Evolutionary conservation across 208 protist species (phyloP).

Genomic region (Trypanosoma lewisi): DNA sequence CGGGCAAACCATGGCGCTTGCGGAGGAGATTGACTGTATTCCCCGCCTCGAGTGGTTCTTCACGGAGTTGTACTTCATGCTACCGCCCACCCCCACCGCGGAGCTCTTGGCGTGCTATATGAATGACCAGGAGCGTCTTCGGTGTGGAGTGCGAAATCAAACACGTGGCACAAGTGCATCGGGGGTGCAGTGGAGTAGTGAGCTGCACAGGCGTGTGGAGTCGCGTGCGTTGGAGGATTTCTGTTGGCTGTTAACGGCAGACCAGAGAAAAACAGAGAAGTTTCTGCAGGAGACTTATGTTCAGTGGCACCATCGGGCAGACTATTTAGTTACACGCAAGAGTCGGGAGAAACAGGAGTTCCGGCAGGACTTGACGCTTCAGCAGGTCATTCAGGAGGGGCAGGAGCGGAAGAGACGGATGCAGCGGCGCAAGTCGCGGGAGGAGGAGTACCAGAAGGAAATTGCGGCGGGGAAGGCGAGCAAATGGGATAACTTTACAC

Average conservation of each 20-base stretch:
- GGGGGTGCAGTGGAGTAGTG: constrained; percentile 60
- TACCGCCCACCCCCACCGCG: constrained; percentile 62
- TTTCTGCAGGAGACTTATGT: constrained; percentile 84
- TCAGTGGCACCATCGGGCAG: constrained; percentile 86
- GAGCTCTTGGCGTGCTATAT: constrained; percentile 81
- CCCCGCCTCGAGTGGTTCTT: constrained; percentile 84
- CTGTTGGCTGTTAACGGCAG: constrained; percentile 75
- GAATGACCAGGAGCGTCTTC: constrained; percentile 82
- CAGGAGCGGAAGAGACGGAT: constrained; percentile 86
- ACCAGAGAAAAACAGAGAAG: constrained; percentile 72
- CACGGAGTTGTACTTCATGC: constrained; percentile 63
- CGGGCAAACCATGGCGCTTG: constrained; percentile 76
- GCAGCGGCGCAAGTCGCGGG: constrained; percentile 52
- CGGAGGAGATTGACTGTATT: constrained; percentile 71
- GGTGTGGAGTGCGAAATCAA: constrained; percentile 76
- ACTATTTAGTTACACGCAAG: constrained; percentile 84
- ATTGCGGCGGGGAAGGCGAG: constrained; percentile 47
- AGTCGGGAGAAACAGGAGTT: constrained; percentile 89
- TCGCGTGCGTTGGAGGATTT: constrained; percentile 58
- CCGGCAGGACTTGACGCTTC: constrained; percentile 75
- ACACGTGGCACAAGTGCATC: constrained; percentile 59
- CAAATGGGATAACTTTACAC: constrained; percentile 82
- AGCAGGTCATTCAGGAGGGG: constrained; percentile 75
- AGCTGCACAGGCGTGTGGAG: constrained; percentile 60
- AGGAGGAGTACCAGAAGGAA: constrained; percentile 37